Percentiles rank a stretch among this genome's conserved stretches.
phyloP scores from a whole-genome alignment of 2,329 filamentous ascomycete species.

The Seiridium unicorne region DNA sequence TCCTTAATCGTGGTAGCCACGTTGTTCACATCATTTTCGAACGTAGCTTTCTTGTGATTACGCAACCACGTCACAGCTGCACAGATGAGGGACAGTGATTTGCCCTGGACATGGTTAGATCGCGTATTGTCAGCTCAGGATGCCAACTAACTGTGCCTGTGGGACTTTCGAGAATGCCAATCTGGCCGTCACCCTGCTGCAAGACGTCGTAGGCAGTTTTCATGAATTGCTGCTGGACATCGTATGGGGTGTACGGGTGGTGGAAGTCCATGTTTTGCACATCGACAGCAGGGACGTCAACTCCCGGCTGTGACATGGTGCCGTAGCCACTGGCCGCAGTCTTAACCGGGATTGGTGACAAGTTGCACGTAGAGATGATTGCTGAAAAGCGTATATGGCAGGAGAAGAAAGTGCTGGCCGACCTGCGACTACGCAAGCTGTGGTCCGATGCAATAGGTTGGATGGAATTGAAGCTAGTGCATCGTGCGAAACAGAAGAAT shows the following conservation, averaged over 20 bases:
- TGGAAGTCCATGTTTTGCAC: constrained; percentile 62
- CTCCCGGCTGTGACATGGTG: neutral
- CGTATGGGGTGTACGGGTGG: constrained; percentile 84
- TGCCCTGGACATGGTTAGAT: constrained; percentile 55
- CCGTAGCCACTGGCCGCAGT: too few species aligned
- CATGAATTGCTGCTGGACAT: constrained; percentile 89
- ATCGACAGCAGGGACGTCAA: constrained; percentile 22
- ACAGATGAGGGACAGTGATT: constrained; percentile 89
- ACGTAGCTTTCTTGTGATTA: constrained; percentile 66
- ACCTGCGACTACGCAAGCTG: too few species aligned
- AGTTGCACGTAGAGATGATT: too few species aligned
- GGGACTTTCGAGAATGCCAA: constrained; percentile 91
- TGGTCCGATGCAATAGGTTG: too few species aligned
- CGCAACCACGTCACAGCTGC: constrained; percentile 89
- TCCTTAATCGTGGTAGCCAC: constrained; percentile 50
- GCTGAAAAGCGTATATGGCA: too few species aligned
- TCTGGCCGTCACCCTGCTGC: constrained; percentile 66
- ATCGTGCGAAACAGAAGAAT: too few species aligned
- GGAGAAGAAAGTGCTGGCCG: too few species aligned
- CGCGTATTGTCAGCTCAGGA: neutral
- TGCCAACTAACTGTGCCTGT: constrained; percentile 63
- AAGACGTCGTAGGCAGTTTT: constrained; percentile 75
- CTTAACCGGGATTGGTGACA: too few species aligned
- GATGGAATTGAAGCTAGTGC: too few species aligned
- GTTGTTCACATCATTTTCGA: constrained; percentile 49